These are phyloP conservation scores for Nematocida ausubeli DNA, from an alignment of 371 early-diverging fungal genomes.

Conservation along the genomic window DNA sequence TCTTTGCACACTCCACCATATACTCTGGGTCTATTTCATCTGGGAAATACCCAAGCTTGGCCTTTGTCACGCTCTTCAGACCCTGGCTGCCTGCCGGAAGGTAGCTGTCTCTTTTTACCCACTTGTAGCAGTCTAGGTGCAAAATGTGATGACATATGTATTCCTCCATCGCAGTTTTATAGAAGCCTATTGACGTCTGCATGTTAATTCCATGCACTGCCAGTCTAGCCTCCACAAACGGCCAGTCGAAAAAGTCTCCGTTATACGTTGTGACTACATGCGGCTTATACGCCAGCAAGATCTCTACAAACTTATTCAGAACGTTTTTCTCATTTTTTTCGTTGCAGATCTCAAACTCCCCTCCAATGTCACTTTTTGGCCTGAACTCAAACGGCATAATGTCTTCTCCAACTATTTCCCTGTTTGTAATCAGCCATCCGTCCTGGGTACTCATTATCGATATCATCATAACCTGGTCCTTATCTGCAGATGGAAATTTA, in stretches of 20 bases:
- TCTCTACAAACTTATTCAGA: slow-evolving; percentile 81
- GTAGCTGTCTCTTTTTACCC: slow-evolving; percentile 98
- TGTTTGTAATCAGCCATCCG: slow-evolving; percentile 92
- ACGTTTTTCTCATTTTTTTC: slow-evolving; percentile 79
- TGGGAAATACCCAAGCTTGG: slow-evolving; percentile 93
- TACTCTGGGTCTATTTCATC: slow-evolving; percentile 97
- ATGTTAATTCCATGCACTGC: slow-evolving; percentile 41
- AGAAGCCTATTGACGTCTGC: slow-evolving; percentile 77
- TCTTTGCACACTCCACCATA: slow-evolving; percentile 84
- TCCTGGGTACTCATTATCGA: slow-evolving; percentile 71
- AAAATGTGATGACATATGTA: slow-evolving; percentile 72
- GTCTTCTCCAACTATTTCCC: slow-evolving; percentile 86
- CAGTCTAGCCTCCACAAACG: slow-evolving; percentile 81
- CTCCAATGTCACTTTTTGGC: slow-evolving; percentile 83
- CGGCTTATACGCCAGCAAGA: slow-evolving; percentile 79
- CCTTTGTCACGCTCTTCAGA: slow-evolving; percentile 84
- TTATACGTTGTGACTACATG: slow-evolving; percentile 92
- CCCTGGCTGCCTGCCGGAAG: slow-evolving; percentile 94
- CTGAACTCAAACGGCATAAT: slow-evolving; percentile 94
- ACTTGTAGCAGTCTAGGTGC: slow-evolving; percentile 95
- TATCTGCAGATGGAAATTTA: slow-evolving; percentile 87
- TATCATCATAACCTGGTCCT: slow-evolving; percentile 97
- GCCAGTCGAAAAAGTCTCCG: slow-evolving; percentile 99
- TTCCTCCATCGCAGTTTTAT: slow-evolving; percentile 70
- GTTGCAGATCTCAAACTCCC: slow-evolving; percentile 90